Evolutionary conservation across 495 filamentous ascomycete species (phyloP), one percentile per base, ranked within the genome.

Genomic region (Neurospora africana): DNA sequence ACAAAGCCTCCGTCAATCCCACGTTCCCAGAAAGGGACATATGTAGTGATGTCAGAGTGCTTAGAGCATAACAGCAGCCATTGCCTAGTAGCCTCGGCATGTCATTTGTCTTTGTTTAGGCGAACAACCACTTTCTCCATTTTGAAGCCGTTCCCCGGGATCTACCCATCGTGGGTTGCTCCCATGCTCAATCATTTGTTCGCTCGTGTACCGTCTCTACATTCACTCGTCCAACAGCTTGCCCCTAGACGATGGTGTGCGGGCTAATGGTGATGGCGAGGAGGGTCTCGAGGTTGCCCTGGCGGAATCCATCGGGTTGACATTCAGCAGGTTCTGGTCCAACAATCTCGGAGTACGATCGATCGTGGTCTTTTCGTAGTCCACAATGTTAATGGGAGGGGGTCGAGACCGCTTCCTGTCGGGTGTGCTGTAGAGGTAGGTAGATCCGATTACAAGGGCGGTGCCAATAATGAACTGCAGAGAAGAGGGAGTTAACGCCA

Each of bases 391-490:
- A 77, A 96, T 92, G 13, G 92, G 91, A 17, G 91, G 88, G 10
- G 92, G 91, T n/a, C 88, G 86, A 47, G 79, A 79, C 58, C 87
- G 84, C 39, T 84, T 84, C 47, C 84, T 82, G 40, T 89, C 83
- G 27, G 83, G 79, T 13, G 84, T 85, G 69, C 89, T 93, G 83
- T 97, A 98, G 39, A 98, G 87, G 71, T 92, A 97, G 5, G 93
- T 97, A 33, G 94, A 90, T 69, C 87, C 84, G 15, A 97, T 78
- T 5, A 98, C 93, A 69, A 93, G 79, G 40, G 85, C 84, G 2
- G 93, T 91, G 39, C 95, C 95, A 67, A 95, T 72, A 37, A 96
- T 68, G 79, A 94, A 97, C 95, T 98, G 76, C 6, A 58, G 23
- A 65, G 27, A 53, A 27, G 11, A 74, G 19, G 21, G 23, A n/a